A percentile compares a stretch with the other conserved stretches of the same genome.
These are phyloP conservation scores for Raphanus sativus DNA, from an alignment of 345 rosid species.

Conservation along the genomic window DNA sequence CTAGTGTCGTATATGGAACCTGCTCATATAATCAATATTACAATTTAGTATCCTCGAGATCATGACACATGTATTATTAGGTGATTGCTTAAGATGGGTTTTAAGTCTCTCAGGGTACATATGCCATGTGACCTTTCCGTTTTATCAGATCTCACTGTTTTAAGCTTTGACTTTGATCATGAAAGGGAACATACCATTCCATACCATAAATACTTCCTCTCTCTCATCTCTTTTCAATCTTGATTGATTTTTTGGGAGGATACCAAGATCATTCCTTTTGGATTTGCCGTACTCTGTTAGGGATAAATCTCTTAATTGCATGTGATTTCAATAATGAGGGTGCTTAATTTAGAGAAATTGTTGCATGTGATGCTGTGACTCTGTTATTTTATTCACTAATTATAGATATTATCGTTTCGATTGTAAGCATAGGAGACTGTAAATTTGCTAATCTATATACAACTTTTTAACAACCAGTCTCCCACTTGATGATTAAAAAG, in stretches of 20 bases:
- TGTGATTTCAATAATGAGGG: conserved; percentile 43
- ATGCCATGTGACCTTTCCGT: conserved; percentile 44
- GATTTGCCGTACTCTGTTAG: conserved; percentile 41
- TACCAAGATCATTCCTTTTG: conserved; percentile 33
- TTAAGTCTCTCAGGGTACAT: conserved; percentile 27
- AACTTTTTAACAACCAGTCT: conserved; percentile 22
- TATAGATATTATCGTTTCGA: not conserved
- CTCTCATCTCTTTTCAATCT: conserved; percentile 15
- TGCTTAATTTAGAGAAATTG: conserved; percentile 31
- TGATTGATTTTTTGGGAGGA: conserved; percentile 33
- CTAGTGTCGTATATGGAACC: conserved; percentile 5
- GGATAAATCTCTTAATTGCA: conserved; percentile 35
- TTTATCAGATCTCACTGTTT: conserved; percentile 43
- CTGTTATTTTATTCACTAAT: conserved; percentile 24
- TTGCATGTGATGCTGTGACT: conserved; percentile 12
- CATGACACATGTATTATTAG: conserved; percentile 19
- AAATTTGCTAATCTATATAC: conserved; percentile 9
- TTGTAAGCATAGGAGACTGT: conserved; percentile 43
- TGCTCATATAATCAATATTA: conserved; percentile 6
- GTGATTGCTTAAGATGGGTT: conserved; percentile 25
- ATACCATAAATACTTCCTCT: conserved; percentile 2
- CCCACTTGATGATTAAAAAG: conserved; percentile 36
- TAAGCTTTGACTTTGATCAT: conserved; percentile 39
- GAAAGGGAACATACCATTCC: conserved; percentile 14
- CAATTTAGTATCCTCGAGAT: conserved; percentile 16